phyloP scores from a whole-genome alignment of 768 basidiomycete genomes.

The Lactarius quietus region DNA sequence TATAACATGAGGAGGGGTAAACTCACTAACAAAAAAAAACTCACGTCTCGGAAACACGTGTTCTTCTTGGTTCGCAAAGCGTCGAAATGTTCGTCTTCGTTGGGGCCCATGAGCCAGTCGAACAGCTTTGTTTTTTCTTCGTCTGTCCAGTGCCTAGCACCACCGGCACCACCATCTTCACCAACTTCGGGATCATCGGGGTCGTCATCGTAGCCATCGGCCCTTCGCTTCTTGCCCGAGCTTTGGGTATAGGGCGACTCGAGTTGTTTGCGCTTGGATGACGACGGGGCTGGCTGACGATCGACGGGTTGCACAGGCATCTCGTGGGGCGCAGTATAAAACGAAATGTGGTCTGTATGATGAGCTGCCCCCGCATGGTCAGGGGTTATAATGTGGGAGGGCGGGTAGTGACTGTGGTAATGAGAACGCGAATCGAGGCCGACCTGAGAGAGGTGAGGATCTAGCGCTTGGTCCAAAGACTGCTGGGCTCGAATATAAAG shows the following conservation, averaged over 20 bases:
- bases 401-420: conserved; percentile 25
- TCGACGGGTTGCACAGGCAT: conserved; percentile 24
- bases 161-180: conserved; percentile 33
- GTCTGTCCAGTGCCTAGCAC: conserved; percentile 83
- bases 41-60: conserved; percentile 74
- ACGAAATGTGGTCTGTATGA: conserved; percentile 25
- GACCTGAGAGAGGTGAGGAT: conserved; percentile 27
- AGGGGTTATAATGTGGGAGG: conserved; percentile 23
- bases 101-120: conserved; percentile 69
- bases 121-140: conserved; percentile 78
- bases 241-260: conserved; percentile 19
- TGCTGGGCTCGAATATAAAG: conserved; percentile 18
- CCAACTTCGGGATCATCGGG: conserved; percentile 27
- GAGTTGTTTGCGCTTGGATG: conserved; percentile 26
- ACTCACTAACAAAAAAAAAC: conserved; percentile 3
- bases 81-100: conserved; percentile 76
- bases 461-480: conserved; percentile 27
- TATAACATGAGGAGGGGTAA: neutral
- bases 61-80: conserved; percentile 76
- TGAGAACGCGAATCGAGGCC: conserved; percentile 27
- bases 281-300: conserved; percentile 16
- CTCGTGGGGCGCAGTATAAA: conserved; percentile 23
- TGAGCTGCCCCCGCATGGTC: conserved; percentile 24
- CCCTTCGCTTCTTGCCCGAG: conserved; percentile 23
- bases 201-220: conserved; percentile 25